Percentiles rank a stretch among this genome's conserved stretches.
Conservation (phyloP, 2,329 filamentous ascomycete genomes). For the Coleophoma cylindrospora region DNA sequence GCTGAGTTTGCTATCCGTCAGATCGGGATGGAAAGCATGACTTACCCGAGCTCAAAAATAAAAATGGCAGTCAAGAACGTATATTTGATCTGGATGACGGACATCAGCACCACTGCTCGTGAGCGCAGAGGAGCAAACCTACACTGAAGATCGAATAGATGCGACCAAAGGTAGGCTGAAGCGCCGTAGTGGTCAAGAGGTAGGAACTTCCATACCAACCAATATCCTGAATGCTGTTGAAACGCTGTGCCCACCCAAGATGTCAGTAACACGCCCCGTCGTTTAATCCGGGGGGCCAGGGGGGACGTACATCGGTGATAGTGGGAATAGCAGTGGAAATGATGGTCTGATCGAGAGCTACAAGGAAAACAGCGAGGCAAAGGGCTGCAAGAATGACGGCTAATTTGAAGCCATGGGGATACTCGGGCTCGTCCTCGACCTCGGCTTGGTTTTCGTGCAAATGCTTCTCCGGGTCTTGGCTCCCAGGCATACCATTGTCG, state of each 20-base stretch:
- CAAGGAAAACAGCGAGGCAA: conserved; percentile 18
- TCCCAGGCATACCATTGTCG: neutral
- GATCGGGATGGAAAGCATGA: neutral
- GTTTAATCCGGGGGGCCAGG: no score
- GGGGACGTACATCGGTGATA: conserved; percentile 20
- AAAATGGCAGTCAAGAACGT: conserved; percentile 22
- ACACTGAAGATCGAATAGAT: conserved; percentile 25
- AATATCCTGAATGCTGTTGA: conserved; percentile 17
- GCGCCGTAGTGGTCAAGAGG: conserved; percentile 27
- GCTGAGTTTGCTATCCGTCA: neutral
- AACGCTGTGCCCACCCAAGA: neutral
- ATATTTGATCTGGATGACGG: conserved; percentile 14
- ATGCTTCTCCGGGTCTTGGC: neutral
- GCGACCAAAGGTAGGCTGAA: conserved; percentile 22
- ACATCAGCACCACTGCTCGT: no score
- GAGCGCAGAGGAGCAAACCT: neutral
- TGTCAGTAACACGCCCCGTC: no score
- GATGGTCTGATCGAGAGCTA: conserved; percentile 27
- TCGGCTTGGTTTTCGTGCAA: neutral
- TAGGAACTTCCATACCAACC: conserved; percentile 29
- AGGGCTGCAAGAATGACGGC: conserved; percentile 15
- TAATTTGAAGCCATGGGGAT: conserved; percentile 18
- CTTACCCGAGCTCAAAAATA: conserved; percentile 25
- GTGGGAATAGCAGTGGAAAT: conserved; percentile 32
- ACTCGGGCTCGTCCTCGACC: conserved; percentile 12